phyloP scores from a whole-genome alignment of 2,329 filamentous ascomycete genomes.

The Penicillium sp. region DNA sequence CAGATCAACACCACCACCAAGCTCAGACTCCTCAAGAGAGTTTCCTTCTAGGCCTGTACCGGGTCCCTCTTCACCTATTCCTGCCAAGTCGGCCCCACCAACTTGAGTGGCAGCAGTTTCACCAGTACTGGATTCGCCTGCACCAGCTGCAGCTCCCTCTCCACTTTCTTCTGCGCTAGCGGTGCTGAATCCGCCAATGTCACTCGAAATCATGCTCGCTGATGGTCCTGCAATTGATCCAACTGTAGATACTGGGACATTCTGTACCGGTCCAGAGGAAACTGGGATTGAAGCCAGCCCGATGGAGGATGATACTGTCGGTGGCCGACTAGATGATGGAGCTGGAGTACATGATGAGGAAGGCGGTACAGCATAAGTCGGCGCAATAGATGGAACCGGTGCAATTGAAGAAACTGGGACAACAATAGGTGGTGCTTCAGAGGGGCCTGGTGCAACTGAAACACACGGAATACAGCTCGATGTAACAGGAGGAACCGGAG shows the following conservation, averaged over 20 bases:
- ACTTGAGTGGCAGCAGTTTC: neutral
- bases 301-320: neutral
- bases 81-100: neutral
- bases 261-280: neutral
- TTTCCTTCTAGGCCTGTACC: neutral
- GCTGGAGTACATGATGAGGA: neutral
- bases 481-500: too few relatives aligned
- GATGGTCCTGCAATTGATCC: neutral
- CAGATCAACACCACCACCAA: too few relatives aligned
- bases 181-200: neutral
- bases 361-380: neutral
- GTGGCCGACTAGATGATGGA: neutral
- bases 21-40: neutral
- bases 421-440: neutral
- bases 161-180: neutral
- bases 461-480: neutral
- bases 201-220: neutral
- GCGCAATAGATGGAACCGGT: neutral
- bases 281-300: neutral
- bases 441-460: neutral
- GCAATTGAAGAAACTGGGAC: neutral
- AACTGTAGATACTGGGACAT: neutral
- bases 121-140: neutral
- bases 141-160: neutral
- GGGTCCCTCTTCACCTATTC: neutral